These are phyloP conservation scores for Amoeboaphelidium occidentale DNA, from an alignment of 371 early-diverging fungal species.

Conservation along the genomic window DNA sequence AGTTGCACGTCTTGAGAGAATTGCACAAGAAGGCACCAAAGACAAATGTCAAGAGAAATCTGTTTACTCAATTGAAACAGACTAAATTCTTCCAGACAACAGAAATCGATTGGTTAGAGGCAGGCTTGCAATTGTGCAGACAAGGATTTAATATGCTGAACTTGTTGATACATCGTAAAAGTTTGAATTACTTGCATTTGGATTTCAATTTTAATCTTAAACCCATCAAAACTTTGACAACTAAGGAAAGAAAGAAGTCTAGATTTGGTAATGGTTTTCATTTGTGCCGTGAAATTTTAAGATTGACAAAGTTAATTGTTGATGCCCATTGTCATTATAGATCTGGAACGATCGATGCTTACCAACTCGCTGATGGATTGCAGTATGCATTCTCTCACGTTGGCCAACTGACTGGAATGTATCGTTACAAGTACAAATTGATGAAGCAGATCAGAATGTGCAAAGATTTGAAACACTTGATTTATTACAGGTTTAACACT, in stretches of 20 bases:
- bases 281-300: constrained; percentile 80
- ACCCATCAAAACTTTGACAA: constrained; percentile 90
- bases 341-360: constrained; percentile 83
- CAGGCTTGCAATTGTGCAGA: constrained; percentile 87
- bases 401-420: constrained; percentile 98
- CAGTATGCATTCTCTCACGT: constrained; percentile 97
- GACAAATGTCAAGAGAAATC: constrained; percentile 65
- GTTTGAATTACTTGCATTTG: constrained; percentile 83
- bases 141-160: constrained; percentile 98
- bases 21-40: constrained; percentile 65
- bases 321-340: constrained; percentile 94
- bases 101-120: constrained; percentile 96
- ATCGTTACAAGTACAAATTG: constrained; percentile 96
- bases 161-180: constrained; percentile 88
- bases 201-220: constrained; percentile 97
- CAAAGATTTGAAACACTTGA: constrained; percentile 8
- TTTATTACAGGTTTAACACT: constrained; percentile 56
- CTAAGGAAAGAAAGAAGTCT: constrained; percentile 98
- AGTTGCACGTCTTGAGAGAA: constrained; percentile 67
- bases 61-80: constrained; percentile 74
- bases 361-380: constrained; percentile 88
- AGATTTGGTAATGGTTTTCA: constrained; percentile 97
- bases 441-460: constrained; percentile 93
- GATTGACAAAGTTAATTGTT: constrained; percentile 89
- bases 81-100: constrained; percentile 97